Evolutionary conservation across 371 early-diverging fungal genomes (phyloP), one percentile per base, ranked within the genome.

Genomic region (Dinochytrium kinnereticum): DNA sequence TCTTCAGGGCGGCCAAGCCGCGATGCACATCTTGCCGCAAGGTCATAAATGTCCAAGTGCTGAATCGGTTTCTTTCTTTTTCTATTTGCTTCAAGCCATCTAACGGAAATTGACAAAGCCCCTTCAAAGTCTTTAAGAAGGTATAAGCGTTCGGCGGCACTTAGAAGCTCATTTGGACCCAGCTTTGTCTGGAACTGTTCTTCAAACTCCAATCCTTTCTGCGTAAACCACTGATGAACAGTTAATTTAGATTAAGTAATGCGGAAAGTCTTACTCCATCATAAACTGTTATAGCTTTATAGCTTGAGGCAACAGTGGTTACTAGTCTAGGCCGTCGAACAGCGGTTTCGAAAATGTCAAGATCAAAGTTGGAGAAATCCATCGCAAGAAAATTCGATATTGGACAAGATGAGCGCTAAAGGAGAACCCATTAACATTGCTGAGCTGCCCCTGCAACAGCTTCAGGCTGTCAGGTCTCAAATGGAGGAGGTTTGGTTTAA

Each of bases 381-480:
- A 64, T 64, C 36, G n/a, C n/a, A n/a, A n/a, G n/a, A n/a, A n/a
- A n/a, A 30, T 64, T 34, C 13, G 5, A 10, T 7, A 64, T 19
- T 37, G 7, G 10, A 64, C 36, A 34, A 34, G 21, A 30, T 13
- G 28, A 64, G 24, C 37, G 2, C 34, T 19, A 13, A 53, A 59
- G 39, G 39, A 53, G n/a, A 57, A n/a, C 87, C 87, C 61, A 92
- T 96, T 74, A 91, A 93, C 79, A 86, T 96, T 64, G 85, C 87
- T 61, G 92, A 94, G 78, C 88, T 97, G 72, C 94, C 95, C 44
- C 81, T 95, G 64, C 82, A 86, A 38, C 93, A 95, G 77, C 89
- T 97, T 61, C 91, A 93, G 72, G 90, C 92, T 68, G 91, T 96
- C 76, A 91, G 91, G 76, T 73, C 84, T 68, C 95, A 95, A 82